Evolutionary conservation across 2,329 filamentous ascomycete genomes (phyloP), one percentile per base, ranked within the genome.

Genomic region (Colletotrichum lini): DNA sequence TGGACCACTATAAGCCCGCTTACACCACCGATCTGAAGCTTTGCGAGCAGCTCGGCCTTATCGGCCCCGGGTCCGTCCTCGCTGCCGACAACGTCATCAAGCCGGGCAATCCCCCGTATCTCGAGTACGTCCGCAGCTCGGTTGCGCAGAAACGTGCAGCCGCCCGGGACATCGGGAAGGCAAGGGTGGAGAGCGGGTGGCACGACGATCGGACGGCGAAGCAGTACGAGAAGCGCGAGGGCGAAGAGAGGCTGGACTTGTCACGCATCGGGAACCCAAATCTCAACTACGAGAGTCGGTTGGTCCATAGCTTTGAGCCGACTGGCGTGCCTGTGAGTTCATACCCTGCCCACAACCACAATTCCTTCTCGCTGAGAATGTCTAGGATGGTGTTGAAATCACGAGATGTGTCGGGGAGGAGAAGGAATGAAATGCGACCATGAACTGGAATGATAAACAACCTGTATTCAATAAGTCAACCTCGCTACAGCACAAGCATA

Each of bases 1-100:
- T 96, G 45, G 94, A 96, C 76, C 94, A 96, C 79, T 92, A 92
- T 81, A 95, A 96, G 80, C 91, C 92, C 0, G 88, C 91, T 0
- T 96, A 96, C 78, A 89, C 88, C 0, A 86, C 88, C 0, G 94
- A 96, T 76, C 80, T 96, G 72, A 94, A 94, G 81, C 86, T 95
- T 0, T 94, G 91, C 78, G 94, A 96, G 82, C 86, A 92, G 49
- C 82, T 95, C 6, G 87, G 86, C 0, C 79, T 96, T 45, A 84
- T 96, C 3, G 84, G 83, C 0, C 84, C 87, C 0, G 93, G 93
- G 0, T 88, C 87, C 0, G 86, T 93, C 0, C 81, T 93, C 23
- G 90, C 88, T 0, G 92, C 92, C 1, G 92, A 94, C 77, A 94
- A 94, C 77, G 84, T 93, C 63, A 89, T 94, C 76, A 89, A 89